Evolutionary conservation across 2,329 filamentous ascomycete genomes (phyloP).

Genomic region (Ophiostoma novo-ulmi): DNA sequence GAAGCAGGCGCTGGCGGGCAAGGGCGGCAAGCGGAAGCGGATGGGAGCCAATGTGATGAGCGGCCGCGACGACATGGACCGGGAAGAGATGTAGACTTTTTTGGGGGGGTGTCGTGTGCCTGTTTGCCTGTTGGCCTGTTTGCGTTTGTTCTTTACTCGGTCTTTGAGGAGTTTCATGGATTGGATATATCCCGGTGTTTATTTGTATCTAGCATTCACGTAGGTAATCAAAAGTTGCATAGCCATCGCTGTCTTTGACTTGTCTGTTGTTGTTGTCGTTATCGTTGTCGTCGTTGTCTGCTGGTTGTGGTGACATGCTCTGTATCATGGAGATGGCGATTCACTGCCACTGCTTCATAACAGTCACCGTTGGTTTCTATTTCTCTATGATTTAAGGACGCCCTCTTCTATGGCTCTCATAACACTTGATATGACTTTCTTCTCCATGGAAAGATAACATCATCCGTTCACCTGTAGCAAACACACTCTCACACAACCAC

Average conservation of each 20-base stretch:
- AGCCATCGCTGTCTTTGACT: background rate
- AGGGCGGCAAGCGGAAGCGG: conserved; percentile 40
- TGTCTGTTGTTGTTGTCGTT: background rate
- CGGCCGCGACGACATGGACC: conserved; percentile 62
- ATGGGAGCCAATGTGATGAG: conserved; percentile 38
- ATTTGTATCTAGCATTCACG: background rate
- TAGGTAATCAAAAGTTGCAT: background rate
- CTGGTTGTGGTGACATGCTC: background rate
- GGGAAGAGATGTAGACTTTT: conserved; percentile 58
- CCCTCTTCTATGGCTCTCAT: background rate
- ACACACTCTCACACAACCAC: background rate
- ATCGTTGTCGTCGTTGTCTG: background rate
- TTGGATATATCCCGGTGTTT: conserved; percentile 4
- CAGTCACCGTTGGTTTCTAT: background rate
- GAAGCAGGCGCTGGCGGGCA: conserved; percentile 40
- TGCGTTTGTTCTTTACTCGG: background rate
- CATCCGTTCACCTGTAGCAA: background rate
- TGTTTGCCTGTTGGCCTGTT: background rate
- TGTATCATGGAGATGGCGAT: background rate
- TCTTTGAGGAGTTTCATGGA: background rate
- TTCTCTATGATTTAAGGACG: too few relatives aligned
- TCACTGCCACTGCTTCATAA: background rate
- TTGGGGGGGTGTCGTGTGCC: background rate
- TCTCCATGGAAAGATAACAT: background rate
- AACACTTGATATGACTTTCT: background rate